Evolutionary conservation across 768 basidiomycete species (phyloP).

Genomic region (Pulveroboletus ravenelii): DNA sequence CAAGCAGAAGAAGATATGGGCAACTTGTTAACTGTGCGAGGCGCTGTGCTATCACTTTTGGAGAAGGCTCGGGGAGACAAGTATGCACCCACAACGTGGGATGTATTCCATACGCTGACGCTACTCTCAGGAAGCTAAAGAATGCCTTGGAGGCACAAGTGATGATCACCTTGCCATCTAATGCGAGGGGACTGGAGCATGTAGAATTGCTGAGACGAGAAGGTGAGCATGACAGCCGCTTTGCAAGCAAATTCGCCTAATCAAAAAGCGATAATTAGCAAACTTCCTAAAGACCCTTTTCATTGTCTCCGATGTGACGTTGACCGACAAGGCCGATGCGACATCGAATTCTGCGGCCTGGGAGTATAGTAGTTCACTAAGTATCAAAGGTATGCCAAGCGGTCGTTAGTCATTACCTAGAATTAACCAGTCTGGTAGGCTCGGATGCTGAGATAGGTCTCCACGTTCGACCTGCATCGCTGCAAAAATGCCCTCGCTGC

Average conservation of each 20-base stretch:
- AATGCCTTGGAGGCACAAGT: conserved; percentile 77
- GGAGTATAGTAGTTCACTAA: conserved; percentile 43
- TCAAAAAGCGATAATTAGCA: conserved; percentile 37
- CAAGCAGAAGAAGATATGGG: conserved; percentile 60
- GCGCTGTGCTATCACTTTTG: conserved; percentile 57
- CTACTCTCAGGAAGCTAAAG: conserved; percentile 54
- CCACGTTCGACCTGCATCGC: conserved; percentile 55
- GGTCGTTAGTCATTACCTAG: neutral
- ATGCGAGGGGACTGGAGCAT: conserved; percentile 21
- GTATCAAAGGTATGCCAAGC: conserved; percentile 42
- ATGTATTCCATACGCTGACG: conserved; percentile 2
- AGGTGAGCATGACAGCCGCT: conserved; percentile 17
- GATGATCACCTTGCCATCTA: conserved; percentile 51
- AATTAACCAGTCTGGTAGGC: conserved; percentile 1
- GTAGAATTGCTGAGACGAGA: conserved; percentile 44
- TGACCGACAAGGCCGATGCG: conserved; percentile 44
- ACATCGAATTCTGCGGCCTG: conserved; percentile 41
- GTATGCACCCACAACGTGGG: conserved; percentile 36
- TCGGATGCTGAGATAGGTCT: conserved; percentile 35
- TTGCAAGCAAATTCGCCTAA: neutral
- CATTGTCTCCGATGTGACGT: conserved; percentile 67
- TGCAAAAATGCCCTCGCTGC: conserved; percentile 83
- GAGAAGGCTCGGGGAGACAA: conserved; percentile 75
- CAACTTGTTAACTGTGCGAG: conserved; percentile 54
- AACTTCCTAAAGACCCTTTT: conserved; percentile 66